These are phyloP conservation scores for Balakata baccata DNA, from an alignment of 345 rosid species.

Conservation along the genomic window DNA sequence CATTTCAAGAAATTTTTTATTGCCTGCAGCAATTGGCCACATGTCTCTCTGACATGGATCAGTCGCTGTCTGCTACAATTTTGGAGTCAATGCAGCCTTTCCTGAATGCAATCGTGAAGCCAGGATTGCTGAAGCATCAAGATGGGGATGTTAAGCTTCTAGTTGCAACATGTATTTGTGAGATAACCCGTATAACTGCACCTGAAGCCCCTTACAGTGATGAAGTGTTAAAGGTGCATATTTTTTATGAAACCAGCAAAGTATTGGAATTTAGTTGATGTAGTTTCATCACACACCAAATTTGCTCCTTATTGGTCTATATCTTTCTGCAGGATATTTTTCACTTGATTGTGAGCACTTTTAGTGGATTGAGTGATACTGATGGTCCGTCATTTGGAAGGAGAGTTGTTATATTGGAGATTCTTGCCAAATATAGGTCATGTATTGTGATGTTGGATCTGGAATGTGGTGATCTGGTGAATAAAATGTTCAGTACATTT, in stretches of 20 bases:
- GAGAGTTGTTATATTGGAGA: conserved; percentile 89
- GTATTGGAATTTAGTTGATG: conserved; percentile 8
- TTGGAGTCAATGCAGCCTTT: conserved; percentile 81
- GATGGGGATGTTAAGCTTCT: conserved; percentile 93
- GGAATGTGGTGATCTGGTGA: conserved; percentile 87
- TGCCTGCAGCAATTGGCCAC: conserved; percentile 75
- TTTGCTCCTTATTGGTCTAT: conserved; percentile 15
- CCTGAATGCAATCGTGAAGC: conserved; percentile 70
- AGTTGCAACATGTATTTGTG: conserved; percentile 93
- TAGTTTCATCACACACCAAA: neutral
- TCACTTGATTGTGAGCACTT: conserved; percentile 75
- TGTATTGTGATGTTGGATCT: conserved; percentile 98
- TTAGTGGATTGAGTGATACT: conserved; percentile 76
- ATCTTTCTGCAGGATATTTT: conserved; percentile 70
- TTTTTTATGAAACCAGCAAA: conserved; percentile 14
- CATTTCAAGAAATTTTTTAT: conserved; percentile 6
- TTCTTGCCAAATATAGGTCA: conserved; percentile 89
- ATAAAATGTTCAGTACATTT: conserved; percentile 85
- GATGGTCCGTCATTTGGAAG: conserved; percentile 88
- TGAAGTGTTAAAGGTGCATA: conserved; percentile 69
- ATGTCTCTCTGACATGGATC: conserved; percentile 84
- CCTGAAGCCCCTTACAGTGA: conserved; percentile 94
- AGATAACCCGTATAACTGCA: conserved; percentile 95
- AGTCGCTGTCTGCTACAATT: conserved; percentile 63
- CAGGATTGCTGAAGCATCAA: conserved; percentile 79